These are phyloP conservation scores for Diaporthe citriasiana DNA, from an alignment of 2,329 filamentous ascomycete genomes.

Conservation along the genomic window DNA sequence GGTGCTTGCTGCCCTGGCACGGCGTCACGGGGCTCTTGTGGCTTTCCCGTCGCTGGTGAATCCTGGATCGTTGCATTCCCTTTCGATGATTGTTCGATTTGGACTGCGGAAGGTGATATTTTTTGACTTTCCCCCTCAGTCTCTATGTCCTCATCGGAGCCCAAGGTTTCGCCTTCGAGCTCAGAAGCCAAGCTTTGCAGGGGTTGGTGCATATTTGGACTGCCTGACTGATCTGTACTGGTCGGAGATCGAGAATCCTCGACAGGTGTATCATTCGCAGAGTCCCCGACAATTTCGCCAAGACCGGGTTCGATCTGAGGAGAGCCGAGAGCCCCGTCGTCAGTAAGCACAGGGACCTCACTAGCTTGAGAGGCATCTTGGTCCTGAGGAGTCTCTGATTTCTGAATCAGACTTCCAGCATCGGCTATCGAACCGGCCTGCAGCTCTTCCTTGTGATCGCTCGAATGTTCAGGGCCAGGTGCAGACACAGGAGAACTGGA, in stretches of 20 bases:
- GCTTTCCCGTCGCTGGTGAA: background rate
- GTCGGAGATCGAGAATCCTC: background rate
- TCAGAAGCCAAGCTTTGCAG: background rate
- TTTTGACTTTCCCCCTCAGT: background rate
- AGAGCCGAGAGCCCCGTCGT: background rate
- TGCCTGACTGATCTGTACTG: background rate
- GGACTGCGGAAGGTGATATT: too few relatives aligned
- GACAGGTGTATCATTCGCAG: background rate
- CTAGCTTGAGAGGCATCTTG: background rate
- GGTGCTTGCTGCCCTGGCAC: background rate
- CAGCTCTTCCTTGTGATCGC: background rate
- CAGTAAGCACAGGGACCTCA: background rate
- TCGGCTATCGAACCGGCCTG: background rate
- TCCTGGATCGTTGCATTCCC: too few relatives aligned
- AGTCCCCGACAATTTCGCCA: background rate
- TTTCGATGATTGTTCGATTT: too few relatives aligned
- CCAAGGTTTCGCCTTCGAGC: background rate
- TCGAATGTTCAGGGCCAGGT: background rate
- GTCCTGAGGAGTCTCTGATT: background rate
- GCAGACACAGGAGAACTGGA: background rate
- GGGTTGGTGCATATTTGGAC: background rate
- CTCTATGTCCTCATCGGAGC: background rate
- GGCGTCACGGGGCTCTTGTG: background rate
- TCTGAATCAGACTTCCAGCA: background rate
- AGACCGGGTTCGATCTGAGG: conserved; percentile 2